Base-by-base conservation (phyloP, 768 basidiomycete genomes). In the Suillus clintonianus region DNA sequence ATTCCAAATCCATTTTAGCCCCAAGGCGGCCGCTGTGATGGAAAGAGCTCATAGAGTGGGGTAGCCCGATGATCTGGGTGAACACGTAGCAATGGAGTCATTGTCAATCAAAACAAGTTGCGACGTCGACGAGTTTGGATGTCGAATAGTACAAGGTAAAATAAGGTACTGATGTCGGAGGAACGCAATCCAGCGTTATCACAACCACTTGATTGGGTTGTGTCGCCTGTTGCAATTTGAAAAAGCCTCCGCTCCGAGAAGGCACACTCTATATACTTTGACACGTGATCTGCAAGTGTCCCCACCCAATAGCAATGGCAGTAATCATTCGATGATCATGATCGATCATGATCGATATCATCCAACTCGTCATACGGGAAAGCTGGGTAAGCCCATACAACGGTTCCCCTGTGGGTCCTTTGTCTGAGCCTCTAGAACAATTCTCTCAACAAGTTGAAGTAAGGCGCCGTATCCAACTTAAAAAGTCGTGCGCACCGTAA, bases 231-330 rank as follows among this genome's bases (percentile, higher is more conserved):
- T 27, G 27, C 27, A n/a, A n/a, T n/a, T n/a, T n/a, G n/a, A 27
- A 27, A 27, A 32, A 59, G 45, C 41, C 48, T 30, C 62, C 62
- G 57, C 32, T 27, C 45, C 57, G 62, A 63, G 57, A 32, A 32
- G 36, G 7, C 45, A 42, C 53, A 37, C 8, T 45, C 5, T 59
- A 27, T 27, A 4, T 2, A 27, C 27, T 27, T 27, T 27, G 27
- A 4, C 27, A 4, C 27, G 27, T 27, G 27, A 27, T 27, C 27
- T 27, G 27, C 27, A 27, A 27, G 27, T 27, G 27, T 27, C 27
- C 27, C 27, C 27, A 27, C 2, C 27, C 27, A 27, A 27, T 27
- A 27, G 27, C 27, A n/a, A n/a, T n/a, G n/a, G n/a, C 27, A 27
- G 27, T 27, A 27, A 27, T 27, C 27, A 27, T 27, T n/a, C n/a